Evolutionary conservation across 768 basidiomycete species (phyloP), one percentile per base, ranked within the genome.

Genomic region (Leccinum boreale): DNA sequence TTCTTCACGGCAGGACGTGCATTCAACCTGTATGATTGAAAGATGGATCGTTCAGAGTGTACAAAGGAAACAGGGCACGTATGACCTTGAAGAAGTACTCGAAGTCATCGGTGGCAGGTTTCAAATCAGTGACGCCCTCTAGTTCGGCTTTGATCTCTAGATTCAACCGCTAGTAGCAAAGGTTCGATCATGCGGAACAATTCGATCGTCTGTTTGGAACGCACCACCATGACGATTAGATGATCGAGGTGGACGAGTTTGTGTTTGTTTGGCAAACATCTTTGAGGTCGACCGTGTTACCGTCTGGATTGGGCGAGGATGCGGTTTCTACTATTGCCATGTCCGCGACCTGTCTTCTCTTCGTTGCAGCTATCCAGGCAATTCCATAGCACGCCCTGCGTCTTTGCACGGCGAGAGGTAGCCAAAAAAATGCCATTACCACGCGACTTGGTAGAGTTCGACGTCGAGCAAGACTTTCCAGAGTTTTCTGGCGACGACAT

Each of bases 11-110:
- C 92, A 94, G 67, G 83, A 87, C 31, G 78, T 90, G 71, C 92
- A 94, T 73, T 84, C 81, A 11, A 94, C 89, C 90, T 85, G 50
- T 10, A 45, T 23, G 35, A 58, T 39, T 21, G 33, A 26, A 52
- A 52, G 49, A 49, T 29, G 42, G 7, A 47, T 23, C 26, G 5
- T 49, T 44, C 35, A 53, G 23, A 23, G 23, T 33, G 50, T n/a
- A 47, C 54, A 31, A 49, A 23, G 31, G 28, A 28, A 58, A n/a
- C 17, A 14, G n/a, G 28, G 14, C 29, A 33, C 6, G 50, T 35
- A 57, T 48, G 51, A 89, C 90, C 77, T 87, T 70, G 77, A 94
- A 93, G 77, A 88, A 87, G 70, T 83, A 94, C 57, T 92, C 87
- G 63, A 89, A 94, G 61, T 85, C 81, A 29, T 85, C 78, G 4